Base-by-base conservation (phyloP, 2,329 filamentous ascomycete genomes). In the Blastomyces parvus region DNA sequence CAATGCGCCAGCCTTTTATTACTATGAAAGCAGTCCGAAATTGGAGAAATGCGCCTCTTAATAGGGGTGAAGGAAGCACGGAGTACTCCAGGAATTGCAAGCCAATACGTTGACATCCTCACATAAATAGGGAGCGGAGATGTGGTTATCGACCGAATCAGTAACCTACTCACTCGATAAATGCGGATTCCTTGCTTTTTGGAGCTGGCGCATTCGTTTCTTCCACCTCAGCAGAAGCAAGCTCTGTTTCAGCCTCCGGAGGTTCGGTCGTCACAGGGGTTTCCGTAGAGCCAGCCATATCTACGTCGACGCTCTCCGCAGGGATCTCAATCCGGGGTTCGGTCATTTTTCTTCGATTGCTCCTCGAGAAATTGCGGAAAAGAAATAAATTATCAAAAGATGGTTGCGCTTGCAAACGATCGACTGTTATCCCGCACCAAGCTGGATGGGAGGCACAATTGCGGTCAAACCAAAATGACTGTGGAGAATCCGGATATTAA, bases 211-310 rank as follows among this genome's bases (percentile, higher is more conserved):
- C 27, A 38, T 19, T 50, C 17, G 50, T n/a, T 44, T 38, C 46
- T 25, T 42, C 48, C 30, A 56, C 46, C 36, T 60, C 58, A 9
- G 48, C 63, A 14, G 58, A 17, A 25, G 30, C 38, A 6, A 42
- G 17, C 36, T 63, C 64, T 56, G 60, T 19, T 22, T 38, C 22
- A 22, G 38, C 42, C 33, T 17, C 62, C 38, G 61, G 53, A 33
- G 25, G 55, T 27, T 60, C 57, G 40, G 27, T 36, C 19, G 48
- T 57, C 22, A 55, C 63, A 14, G 63, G 59, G 19, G 65, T 46
- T 27, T 60, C 53, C 19, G n/a, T 64, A 30, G 66, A 65, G 19
- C 64, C 67, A 22, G 63, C 63, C 69, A 74, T 73, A 53, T 72
- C 69, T 8, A 71, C 66, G 63, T 74, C 71, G 27, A 64, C 22